A percentile compares a stretch with the other conserved stretches of the same genome.
These are phyloP conservation scores for Musa balbisiana DNA, from an alignment of 202 grass and related monocot species.

Conservation along the genomic window DNA sequence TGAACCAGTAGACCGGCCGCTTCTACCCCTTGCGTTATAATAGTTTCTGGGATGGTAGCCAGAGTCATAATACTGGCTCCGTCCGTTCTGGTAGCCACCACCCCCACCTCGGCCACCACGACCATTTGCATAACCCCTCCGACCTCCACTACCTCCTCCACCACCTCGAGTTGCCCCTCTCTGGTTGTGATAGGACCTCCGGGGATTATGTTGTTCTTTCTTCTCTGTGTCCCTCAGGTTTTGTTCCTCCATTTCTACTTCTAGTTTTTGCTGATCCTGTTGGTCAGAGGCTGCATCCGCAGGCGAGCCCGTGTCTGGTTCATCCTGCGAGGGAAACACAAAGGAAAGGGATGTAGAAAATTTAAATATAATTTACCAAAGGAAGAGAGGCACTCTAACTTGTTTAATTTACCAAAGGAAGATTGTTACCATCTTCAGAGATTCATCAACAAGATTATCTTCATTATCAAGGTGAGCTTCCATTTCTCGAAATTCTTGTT, in stretches of 20 bases:
- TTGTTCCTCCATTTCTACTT: constrained; percentile 34
- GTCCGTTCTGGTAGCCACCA: constrained; percentile 40
- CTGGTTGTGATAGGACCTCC: constrained; percentile 36
- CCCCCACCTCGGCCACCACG: constrained; percentile 27
- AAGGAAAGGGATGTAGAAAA: neutral
- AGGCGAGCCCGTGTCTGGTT: constrained; percentile 2
- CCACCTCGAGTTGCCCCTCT: constrained; percentile 35
- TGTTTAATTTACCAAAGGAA: neutral
- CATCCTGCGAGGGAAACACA: constrained; percentile 32
- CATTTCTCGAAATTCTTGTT: constrained; percentile 27
- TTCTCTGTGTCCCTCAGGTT: constrained; percentile 30
- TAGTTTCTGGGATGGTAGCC: constrained; percentile 34
- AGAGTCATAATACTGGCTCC: constrained; percentile 17
- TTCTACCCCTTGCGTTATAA: constrained; percentile 23
- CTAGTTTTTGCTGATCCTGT: constrained; percentile 41
- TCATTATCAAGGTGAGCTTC: constrained; percentile 39
- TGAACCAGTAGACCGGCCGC: constrained; percentile 23
- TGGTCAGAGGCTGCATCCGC: constrained; percentile 29
- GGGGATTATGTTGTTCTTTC: constrained; percentile 41
- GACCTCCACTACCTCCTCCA: constrained; percentile 1
- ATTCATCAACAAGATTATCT: constrained; percentile 21
- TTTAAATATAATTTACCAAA: neutral
- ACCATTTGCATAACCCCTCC: constrained; percentile 48
- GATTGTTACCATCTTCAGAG: constrained; percentile 30
- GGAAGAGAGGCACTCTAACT: neutral